Evolutionary conservation across 2,329 filamentous ascomycete species (phyloP).

Genomic region (Ophiostoma tasmaniense): DNA sequence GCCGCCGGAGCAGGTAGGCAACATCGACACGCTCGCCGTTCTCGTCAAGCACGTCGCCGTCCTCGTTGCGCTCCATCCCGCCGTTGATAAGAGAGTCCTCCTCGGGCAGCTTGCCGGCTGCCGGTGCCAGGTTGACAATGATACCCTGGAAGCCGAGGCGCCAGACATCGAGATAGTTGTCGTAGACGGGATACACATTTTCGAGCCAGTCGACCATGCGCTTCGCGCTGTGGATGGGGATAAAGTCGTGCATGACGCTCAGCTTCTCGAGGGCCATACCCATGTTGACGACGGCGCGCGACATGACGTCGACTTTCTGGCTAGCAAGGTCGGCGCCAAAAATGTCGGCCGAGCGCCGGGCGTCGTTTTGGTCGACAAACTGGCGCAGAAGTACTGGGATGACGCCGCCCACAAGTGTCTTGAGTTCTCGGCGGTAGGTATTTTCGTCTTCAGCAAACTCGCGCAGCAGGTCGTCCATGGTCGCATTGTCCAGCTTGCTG

Average conservation of each 20-base stretch:
- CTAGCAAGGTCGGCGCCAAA: slow-evolving; percentile 51
- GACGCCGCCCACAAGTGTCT: slow-evolving; percentile 88
- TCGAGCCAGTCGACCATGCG: slow-evolving; percentile 75
- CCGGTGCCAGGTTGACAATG: slow-evolving; percentile 81
- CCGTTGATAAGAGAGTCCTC: slow-evolving; percentile 50
- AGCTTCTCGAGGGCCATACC: slow-evolving; percentile 81
- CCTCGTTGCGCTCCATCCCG: slow-evolving; percentile 49
- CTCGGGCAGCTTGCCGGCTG: slow-evolving; percentile 44
- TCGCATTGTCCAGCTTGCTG: slow-evolving; percentile 57
- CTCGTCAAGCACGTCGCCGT: slow-evolving; percentile 60
- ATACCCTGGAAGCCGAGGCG: slow-evolving; percentile 89
- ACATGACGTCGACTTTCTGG: slow-evolving; percentile 53
- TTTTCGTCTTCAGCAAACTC: slow-evolving; percentile 78
- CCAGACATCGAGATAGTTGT: slow-evolving; percentile 81
- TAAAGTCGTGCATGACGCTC: slow-evolving; percentile 68
- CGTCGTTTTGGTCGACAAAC: slow-evolving; percentile 62
- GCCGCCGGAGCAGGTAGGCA: slow-evolving; percentile 82
- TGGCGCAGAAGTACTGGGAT: slow-evolving; percentile 85
- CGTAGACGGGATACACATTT: slow-evolving; percentile 67
- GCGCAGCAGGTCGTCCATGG: slow-evolving; percentile 64
- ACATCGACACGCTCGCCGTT: slow-evolving; percentile 90
- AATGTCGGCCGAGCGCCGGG: slow-evolving; percentile 53
- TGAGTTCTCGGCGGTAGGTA: slow-evolving; percentile 83
- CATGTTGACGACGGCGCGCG: slow-evolving; percentile 89
- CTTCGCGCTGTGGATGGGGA: slow-evolving; percentile 64